A percentile compares a stretch with the other conserved stretches of the same genome.
phyloP scores from a whole-genome alignment of 495 filamentous ascomycete species.

The Neurospora sp. region DNA sequence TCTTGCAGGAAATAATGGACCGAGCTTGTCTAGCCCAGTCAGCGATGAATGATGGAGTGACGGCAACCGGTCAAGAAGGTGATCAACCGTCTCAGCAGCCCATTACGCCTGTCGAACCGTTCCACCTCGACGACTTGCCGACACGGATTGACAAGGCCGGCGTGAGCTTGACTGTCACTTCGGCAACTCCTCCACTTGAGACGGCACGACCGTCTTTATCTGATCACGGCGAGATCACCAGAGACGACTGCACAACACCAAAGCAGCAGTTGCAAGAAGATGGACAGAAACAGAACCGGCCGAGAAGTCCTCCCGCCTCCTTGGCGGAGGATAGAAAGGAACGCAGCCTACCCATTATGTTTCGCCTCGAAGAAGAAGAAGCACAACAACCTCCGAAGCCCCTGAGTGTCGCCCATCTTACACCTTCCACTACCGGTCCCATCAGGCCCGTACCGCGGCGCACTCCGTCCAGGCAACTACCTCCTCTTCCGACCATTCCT shows the following conservation, averaged over 20 bases:
- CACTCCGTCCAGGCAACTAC: slow-evolving; percentile 13
- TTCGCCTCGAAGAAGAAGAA: slow-evolving; percentile 9
- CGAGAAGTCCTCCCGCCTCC: background rate
- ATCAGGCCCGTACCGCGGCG: slow-evolving; percentile 9
- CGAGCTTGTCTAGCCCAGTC: slow-evolving; percentile 15
- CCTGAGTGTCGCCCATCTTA: background rate
- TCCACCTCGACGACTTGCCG: slow-evolving; percentile 26
- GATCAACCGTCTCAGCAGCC: background rate
- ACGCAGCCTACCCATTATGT: slow-evolving; percentile 12
- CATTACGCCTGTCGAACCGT: slow-evolving; percentile 26
- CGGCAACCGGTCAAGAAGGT: background rate
- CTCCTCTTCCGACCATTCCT: slow-evolving; percentile 34
- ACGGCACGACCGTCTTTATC: slow-evolving; percentile 6
- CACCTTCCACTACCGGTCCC: slow-evolving; percentile 10
- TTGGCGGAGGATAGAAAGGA: slow-evolving; percentile 5
- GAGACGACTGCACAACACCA: slow-evolving; percentile 8
- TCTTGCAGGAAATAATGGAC: slow-evolving; percentile 30
- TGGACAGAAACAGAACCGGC: background rate
- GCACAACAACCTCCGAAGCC: background rate
- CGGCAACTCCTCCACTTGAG: background rate
- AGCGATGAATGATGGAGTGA: slow-evolving; percentile 8
- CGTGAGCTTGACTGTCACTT: background rate
- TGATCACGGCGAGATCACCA: slow-evolving; percentile 1
- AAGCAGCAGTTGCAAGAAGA: slow-evolving; percentile 2
- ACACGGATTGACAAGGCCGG: slow-evolving; percentile 5